phyloP scores from a whole-genome alignment of 495 filamentous ascomycete genomes.

The Annulohypoxylon stygium region DNA sequence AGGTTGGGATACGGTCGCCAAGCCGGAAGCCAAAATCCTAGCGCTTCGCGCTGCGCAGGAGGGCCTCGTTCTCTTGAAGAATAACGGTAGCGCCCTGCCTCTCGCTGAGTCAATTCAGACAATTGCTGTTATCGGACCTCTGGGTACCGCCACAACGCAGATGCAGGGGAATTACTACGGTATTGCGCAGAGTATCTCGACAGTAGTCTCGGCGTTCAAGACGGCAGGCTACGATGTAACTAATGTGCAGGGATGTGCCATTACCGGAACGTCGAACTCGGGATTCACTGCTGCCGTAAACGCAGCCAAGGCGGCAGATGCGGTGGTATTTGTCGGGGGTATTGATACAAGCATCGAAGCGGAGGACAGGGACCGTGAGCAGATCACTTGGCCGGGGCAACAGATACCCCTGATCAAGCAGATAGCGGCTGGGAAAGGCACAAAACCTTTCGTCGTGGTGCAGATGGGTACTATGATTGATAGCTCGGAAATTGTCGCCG shows the following conservation, averaged over 20 bases:
- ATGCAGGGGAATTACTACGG: constrained; percentile 74
- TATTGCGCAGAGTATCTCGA: constrained; percentile 67
- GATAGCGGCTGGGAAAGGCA: constrained; percentile 52
- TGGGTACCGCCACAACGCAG: constrained; percentile 69
- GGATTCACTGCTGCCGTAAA: constrained; percentile 54
- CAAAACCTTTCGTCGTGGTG: constrained; percentile 59
- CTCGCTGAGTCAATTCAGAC: constrained; percentile 56
- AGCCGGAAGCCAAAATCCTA: constrained; percentile 64
- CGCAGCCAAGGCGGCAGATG: constrained; percentile 56
- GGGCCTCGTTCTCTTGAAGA: constrained; percentile 72
- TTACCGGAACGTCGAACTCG: constrained; percentile 55
- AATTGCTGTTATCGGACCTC: constrained; percentile 71
- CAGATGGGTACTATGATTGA: constrained; percentile 69
- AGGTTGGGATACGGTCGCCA: constrained; percentile 65
- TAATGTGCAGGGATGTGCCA: constrained; percentile 62
- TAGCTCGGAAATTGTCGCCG: constrained; percentile 62
- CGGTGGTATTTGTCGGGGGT: constrained; percentile 61
- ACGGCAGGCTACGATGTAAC: constrained; percentile 60
- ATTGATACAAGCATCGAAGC: constrained; percentile 57
- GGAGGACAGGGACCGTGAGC: constrained; percentile 58
- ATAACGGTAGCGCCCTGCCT: constrained; percentile 67
- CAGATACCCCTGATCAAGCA: constrained; percentile 59
- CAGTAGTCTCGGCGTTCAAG: constrained; percentile 65
- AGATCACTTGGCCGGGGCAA: constrained; percentile 59
- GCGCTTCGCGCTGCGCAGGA: constrained; percentile 70